A percentile compares a stretch with the other conserved stretches of the same genome.
Evolutionary conservation across 768 basidiomycete species (phyloP).

Genomic region (Podaxis sp.): DNA sequence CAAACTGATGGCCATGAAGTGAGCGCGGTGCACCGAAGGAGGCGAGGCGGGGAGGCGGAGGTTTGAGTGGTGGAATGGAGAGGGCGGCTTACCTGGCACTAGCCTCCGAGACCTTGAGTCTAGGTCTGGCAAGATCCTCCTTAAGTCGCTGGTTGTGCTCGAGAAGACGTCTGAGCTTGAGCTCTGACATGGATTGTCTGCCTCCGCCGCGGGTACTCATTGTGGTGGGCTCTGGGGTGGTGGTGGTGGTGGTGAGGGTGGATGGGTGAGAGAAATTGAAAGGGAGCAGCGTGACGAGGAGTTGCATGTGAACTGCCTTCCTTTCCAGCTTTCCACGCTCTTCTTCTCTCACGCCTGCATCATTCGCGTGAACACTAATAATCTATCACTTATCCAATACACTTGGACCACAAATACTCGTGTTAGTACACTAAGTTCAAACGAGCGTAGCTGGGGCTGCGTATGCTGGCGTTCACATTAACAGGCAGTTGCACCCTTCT

Average conservation of each 20-base stretch:
- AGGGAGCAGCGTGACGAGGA: neutral
- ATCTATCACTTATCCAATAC: neutral
- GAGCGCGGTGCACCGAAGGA: constrained; percentile 4
- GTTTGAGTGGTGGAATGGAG: neutral
- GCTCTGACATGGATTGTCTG: constrained; percentile 92
- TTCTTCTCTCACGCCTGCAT: constrained; percentile 2
- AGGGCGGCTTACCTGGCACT: constrained; percentile 64
- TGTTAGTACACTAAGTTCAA: neutral
- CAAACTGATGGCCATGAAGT: constrained; percentile 48
- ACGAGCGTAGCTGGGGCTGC: neutral
- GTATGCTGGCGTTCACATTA: constrained; percentile 48
- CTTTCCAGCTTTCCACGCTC: constrained; percentile 9
- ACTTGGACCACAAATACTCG: neutral
- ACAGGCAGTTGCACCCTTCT: constrained; percentile 63
- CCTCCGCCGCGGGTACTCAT: constrained; percentile 63
- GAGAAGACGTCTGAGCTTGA: constrained; percentile 89
- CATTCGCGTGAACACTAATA: neutral
- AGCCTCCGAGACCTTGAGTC: constrained; percentile 90
- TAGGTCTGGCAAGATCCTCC: constrained; percentile 86
- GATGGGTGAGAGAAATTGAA: constrained; percentile 2
- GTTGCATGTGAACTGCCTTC: constrained; percentile 5
- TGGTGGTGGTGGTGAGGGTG: constrained; percentile 4
- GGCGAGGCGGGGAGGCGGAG: constrained; percentile 3
- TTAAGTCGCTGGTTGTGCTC: constrained; percentile 92
- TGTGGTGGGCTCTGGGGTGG: constrained; percentile 12